Conservation (phyloP, 805 yeast species). For the Grigorovia transvaalensis region DNA sequence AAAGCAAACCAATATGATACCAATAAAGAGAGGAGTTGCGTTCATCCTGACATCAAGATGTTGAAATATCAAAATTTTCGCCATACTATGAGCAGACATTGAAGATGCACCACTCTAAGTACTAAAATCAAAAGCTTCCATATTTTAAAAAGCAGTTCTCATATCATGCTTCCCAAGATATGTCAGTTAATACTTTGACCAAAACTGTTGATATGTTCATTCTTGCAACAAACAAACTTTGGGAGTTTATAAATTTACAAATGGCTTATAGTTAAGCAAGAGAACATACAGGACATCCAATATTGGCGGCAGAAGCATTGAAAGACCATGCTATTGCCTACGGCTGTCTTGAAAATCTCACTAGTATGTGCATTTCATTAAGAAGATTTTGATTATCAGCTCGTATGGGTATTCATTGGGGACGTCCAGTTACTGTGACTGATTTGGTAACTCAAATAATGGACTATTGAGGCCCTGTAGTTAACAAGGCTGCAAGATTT, state of each 20-base stretch:
- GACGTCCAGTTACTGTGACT: conserved; percentile 88
- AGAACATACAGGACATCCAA: conserved; percentile 70
- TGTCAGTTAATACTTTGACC: conserved; percentile 47
- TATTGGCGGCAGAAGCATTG: conserved; percentile 83
- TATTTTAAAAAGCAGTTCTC: too few relatives aligned
- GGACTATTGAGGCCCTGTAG: conserved; percentile 99
- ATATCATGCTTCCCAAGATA: conserved; percentile 70
- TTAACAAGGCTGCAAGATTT: conserved; percentile 86
- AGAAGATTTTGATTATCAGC: conserved; percentile 80
- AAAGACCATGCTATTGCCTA: conserved; percentile 92
- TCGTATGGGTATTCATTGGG: conserved; percentile 98
- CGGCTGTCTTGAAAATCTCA: conserved; percentile 70
- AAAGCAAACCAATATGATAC: too few relatives aligned
- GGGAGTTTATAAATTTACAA: conserved; percentile 77
- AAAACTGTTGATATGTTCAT: conserved; percentile 76
- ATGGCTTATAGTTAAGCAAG: conserved; percentile 86
- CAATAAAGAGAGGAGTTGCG: too few relatives aligned
- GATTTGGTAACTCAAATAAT: conserved; percentile 92
- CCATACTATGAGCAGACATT: too few relatives aligned
- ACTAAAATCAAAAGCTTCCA: too few relatives aligned
- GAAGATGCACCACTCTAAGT: too few relatives aligned
- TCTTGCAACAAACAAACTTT: conserved; percentile 70
- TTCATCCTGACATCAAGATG: too few relatives aligned
- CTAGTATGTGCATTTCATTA: conserved; percentile 73
- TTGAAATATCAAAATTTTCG: too few relatives aligned